These are phyloP conservation scores for Vaccinium darrowii DNA, from an alignment of 148 eudicot species.

Conservation along the genomic window DNA sequence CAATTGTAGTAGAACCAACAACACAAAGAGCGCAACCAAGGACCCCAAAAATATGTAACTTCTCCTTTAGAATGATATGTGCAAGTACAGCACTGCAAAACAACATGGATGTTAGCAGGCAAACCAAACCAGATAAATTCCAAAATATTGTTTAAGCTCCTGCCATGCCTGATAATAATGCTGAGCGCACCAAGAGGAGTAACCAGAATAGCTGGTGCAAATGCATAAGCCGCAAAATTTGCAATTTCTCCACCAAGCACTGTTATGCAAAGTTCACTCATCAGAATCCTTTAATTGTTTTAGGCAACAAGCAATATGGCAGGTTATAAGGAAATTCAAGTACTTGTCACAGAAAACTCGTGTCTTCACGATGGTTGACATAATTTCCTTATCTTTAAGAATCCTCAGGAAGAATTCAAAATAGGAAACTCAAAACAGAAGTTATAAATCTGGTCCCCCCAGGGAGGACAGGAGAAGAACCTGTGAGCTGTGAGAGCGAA, in stretches of 20 bases:
- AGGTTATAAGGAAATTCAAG: background rate
- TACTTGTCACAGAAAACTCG: background rate
- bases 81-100: conserved; percentile 79
- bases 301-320: background rate
- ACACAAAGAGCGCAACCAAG: conserved; percentile 82
- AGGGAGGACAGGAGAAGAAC: background rate
- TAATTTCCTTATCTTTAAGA: background rate
- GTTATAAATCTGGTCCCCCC: background rate
- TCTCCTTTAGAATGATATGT: conserved; percentile 65
- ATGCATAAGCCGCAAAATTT: conserved; percentile 89
- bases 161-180: conserved; percentile 69
- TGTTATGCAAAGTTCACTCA: conserved; percentile 25
- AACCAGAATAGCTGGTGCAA: conserved; percentile 85
- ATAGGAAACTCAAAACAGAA: background rate
- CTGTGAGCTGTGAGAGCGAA: background rate
- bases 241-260: conserved; percentile 88
- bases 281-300: conserved; percentile 3
- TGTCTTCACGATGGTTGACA: background rate
- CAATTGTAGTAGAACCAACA: conserved; percentile 81
- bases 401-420: background rate
- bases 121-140: conserved; percentile 3
- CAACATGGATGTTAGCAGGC: conserved; percentile 23
- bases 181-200: conserved; percentile 92
- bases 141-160: background rate
- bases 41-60: conserved; percentile 66